Evolutionary conservation across 2,329 filamentous ascomycete species (phyloP).

Genomic region (Aaosphaeria pasadenensis): DNA sequence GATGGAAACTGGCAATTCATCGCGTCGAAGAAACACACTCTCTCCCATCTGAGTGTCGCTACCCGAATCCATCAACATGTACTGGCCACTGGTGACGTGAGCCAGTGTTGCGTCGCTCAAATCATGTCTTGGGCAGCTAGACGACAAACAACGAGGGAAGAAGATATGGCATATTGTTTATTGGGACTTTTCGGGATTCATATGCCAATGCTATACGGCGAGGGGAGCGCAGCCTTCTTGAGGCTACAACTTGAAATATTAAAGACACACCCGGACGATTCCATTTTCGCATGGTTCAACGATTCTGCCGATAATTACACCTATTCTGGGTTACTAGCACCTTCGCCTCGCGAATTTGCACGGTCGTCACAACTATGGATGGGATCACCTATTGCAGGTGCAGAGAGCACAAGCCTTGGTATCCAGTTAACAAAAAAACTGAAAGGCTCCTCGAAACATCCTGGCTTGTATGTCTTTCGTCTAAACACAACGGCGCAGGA

Average conservation of each 20-base stretch:
- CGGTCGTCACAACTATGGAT: too few species aligned
- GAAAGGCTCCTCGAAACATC: too few species aligned
- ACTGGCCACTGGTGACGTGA: conserved; percentile 1
- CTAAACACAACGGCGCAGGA: too few species aligned
- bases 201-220: conserved; percentile 11
- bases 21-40: neutral
- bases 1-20: conserved; percentile 4
- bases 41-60: neutral
- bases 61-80: conserved; percentile 2
- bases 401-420: too few species aligned
- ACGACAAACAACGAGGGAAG: conserved; percentile 12
- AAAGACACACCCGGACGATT: conserved; percentile 7
- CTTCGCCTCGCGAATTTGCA: too few species aligned
- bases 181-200: conserved; percentile 16
- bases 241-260: conserved; percentile 6
- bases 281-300: conserved; percentile 6
- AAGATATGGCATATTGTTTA: conserved; percentile 15
- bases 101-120: conserved; percentile 6
- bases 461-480: too few species aligned
- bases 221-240: conserved; percentile 5
- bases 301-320: neutral
- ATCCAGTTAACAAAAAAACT: too few species aligned
- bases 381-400: too few species aligned
- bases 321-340: neutral
- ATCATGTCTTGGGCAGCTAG: conserved; percentile 15